A percentile compares a stretch with the other conserved stretches of the same genome.
These are phyloP conservation scores for Aschersonia sp. DNA, from an alignment of 2,329 filamentous ascomycete genomes.

Conservation along the genomic window DNA sequence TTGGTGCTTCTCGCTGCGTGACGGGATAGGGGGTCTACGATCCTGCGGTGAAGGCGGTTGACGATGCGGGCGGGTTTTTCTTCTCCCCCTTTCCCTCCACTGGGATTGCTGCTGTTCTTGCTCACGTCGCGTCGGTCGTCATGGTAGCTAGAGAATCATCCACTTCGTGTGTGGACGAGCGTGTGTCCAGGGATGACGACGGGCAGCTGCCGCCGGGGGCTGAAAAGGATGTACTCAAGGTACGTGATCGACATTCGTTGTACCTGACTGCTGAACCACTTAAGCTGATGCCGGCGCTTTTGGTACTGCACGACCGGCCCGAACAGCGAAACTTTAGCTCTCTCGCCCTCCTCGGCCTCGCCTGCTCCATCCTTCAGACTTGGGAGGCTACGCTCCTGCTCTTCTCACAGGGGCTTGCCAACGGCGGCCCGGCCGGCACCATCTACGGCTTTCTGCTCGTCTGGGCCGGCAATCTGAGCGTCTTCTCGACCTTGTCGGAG, in stretches of 20 bases:
- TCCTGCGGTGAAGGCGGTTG: too few relatives aligned
- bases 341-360: constrained; percentile 35
- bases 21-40: too few relatives aligned
- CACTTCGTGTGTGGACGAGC: too few relatives aligned
- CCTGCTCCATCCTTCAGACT: constrained; percentile 36
- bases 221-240: constrained; percentile 15
- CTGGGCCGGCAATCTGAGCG: constrained; percentile 29
- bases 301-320: constrained; percentile 6
- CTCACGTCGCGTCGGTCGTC: too few relatives aligned
- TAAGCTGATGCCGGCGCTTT: background rate
- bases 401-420: background rate
- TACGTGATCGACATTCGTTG: constrained; percentile 1
- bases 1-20: too few relatives aligned
- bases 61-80: too few relatives aligned
- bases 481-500: constrained; percentile 24
- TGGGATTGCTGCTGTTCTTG: too few relatives aligned
- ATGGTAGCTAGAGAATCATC: too few relatives aligned
- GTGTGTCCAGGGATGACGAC: background rate
- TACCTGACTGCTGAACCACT: background rate
- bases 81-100: too few relatives aligned
- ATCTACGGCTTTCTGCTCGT: constrained; percentile 36
- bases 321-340: constrained; percentile 30
- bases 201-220: constrained; percentile 10
- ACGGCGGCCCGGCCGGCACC: constrained; percentile 37
- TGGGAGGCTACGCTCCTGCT: constrained; percentile 29